Evolutionary conservation across 441 rosid species (phyloP).

Genomic region (Arabidopsis lyrata): DNA sequence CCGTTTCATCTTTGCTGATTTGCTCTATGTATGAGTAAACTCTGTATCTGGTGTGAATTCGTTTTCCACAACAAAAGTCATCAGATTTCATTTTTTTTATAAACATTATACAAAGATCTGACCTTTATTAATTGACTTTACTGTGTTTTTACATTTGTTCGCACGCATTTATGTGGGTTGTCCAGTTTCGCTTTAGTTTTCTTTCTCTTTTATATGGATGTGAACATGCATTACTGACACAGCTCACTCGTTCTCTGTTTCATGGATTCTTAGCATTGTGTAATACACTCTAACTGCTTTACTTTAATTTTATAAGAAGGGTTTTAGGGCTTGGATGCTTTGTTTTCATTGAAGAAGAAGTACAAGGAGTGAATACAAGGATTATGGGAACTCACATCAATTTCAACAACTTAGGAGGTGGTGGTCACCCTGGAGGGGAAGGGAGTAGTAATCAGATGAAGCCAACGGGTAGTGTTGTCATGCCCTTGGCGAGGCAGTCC

Average conservation of each 20-base stretch:
- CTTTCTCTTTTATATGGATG: slow-evolving; percentile 24
- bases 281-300: slow-evolving; percentile 20
- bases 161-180: slow-evolving; percentile 33
- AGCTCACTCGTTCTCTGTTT: slow-evolving; percentile 18
- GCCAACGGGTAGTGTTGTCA: slow-evolving; percentile 37
- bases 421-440: slow-evolving; percentile 21
- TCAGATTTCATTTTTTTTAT: slow-evolving; percentile 4
- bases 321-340: neutral
- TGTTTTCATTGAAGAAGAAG: slow-evolving; percentile 19
- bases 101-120: slow-evolving; percentile 37
- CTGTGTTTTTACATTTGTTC: slow-evolving; percentile 35
- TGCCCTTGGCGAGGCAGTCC: slow-evolving; percentile 59
- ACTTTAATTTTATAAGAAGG: slow-evolving; percentile 13
- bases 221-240: slow-evolving; percentile 32
- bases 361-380: slow-evolving; percentile 21
- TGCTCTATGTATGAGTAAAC: slow-evolving; percentile 13
- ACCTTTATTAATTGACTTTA: slow-evolving; percentile 28
- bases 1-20: neutral
- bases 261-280: slow-evolving; percentile 34
- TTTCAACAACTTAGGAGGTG: slow-evolving; percentile 56
- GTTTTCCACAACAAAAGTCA: slow-evolving; percentile 12
- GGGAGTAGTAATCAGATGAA: slow-evolving; percentile 16
- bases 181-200: neutral
- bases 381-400: slow-evolving; percentile 53
- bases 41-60: slow-evolving; percentile 26